phyloP scores from a whole-genome alignment of 2,329 filamentous ascomycete genomes.

The Colletotrichum echinochloae region DNA sequence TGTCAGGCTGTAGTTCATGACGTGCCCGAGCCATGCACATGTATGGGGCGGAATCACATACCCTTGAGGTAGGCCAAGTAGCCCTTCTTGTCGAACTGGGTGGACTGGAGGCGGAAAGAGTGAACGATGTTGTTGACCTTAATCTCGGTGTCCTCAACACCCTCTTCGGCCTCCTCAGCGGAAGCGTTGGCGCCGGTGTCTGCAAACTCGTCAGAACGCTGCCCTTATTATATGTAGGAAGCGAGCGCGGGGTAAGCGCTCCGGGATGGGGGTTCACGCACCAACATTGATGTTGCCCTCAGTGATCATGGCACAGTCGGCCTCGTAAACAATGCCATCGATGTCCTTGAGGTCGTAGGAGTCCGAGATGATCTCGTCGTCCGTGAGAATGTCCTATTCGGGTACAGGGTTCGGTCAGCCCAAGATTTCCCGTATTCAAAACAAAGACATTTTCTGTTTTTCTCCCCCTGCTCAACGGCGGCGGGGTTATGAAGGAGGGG shows the following conservation, averaged over 20 bases:
- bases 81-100: slow-evolving; percentile 86
- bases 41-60: slow-evolving; percentile 55
- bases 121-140: slow-evolving; percentile 94
- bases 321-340: slow-evolving; percentile 86
- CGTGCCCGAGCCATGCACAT: neutral
- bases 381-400: slow-evolving; percentile 84
- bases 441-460: slow-evolving; percentile 12
- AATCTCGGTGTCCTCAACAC: slow-evolving; percentile 74
- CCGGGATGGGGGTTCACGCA: slow-evolving; percentile 57
- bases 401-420: slow-evolving; percentile 46
- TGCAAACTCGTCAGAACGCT: slow-evolving; percentile 48
- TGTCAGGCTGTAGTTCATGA: neutral
- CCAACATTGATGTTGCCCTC: slow-evolving; percentile 80
- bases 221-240: neutral
- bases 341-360: slow-evolving; percentile 86
- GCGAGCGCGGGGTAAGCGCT: slow-evolving; percentile 23
- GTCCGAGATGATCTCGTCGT: slow-evolving; percentile 97
- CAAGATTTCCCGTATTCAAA: neutral
- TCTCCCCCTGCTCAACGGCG: neutral
- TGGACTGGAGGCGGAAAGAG: slow-evolving; percentile 88
- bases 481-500: slow-evolving; percentile 24
- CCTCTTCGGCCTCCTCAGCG: slow-evolving; percentile 87
- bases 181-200: slow-evolving; percentile 97
- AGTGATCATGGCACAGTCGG: slow-evolving; percentile 90
- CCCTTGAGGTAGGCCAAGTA: slow-evolving; percentile 89